These are phyloP conservation scores for Amaranthus tricolor DNA, from an alignment of 179 eudicot genomes.

Conservation along the genomic window DNA sequence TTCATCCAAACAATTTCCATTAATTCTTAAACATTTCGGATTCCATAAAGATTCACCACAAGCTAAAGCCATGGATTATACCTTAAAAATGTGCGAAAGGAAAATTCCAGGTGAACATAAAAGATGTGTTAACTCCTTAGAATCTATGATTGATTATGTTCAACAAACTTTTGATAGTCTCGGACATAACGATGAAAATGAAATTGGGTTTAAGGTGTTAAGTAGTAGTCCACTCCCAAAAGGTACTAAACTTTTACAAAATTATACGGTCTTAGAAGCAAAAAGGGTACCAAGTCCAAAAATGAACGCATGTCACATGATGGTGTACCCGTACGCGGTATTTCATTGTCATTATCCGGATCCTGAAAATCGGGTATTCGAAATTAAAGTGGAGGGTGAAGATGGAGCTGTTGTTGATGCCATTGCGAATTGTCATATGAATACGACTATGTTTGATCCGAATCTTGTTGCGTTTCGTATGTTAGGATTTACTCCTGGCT, in stretches of 20 bases:
- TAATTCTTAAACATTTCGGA: not conserved
- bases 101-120: constrained; percentile 1
- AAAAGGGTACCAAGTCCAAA: no score
- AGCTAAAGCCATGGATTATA: constrained; percentile 11
- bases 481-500: constrained; percentile 6
- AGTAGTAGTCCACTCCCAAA: no score
- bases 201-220: no score
- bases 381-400: not conserved
- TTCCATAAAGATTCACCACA: constrained; percentile 24
- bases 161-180: no score
- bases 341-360: constrained; percentile 12
- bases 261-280: no score
- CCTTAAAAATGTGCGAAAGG: constrained; percentile 17
- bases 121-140: constrained; percentile 53
- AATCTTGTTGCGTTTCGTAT: not conserved
- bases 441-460: constrained; percentile 2
- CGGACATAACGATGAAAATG: no score
- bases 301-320: constrained; percentile 13
- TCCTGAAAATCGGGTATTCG: no score
- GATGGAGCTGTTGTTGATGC: constrained; percentile 7
- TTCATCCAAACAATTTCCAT: not conserved
- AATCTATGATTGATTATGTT: constrained; percentile 55
- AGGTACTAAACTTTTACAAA: no score
- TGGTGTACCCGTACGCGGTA: constrained; percentile 17
- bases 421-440: constrained; percentile 10